These are phyloP conservation scores for Uronychia setigera DNA, from an alignment of 73 alveolate species.

Conservation along the genomic window DNA sequence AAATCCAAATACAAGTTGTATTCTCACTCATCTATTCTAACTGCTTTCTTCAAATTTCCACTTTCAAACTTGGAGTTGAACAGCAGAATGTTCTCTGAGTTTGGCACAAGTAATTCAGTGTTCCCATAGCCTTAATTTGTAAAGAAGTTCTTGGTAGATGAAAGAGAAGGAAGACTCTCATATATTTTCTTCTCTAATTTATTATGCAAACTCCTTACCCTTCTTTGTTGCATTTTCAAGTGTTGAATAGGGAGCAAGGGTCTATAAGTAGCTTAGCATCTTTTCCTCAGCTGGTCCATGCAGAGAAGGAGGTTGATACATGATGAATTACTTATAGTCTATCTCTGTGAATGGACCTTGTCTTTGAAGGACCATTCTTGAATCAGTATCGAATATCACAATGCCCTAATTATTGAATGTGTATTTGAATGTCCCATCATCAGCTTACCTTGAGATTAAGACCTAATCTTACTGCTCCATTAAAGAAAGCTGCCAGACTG, in stretches of 20 bases:
- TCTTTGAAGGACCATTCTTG: conserved; percentile 7
- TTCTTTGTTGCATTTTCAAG: conserved; percentile 25
- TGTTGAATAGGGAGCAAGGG: conserved; percentile 39
- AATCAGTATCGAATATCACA: conserved; percentile 3
- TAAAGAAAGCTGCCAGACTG: no score
- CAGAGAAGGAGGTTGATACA: neutral
- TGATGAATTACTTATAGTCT: conserved; percentile 5
- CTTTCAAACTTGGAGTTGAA: conserved; percentile 87
- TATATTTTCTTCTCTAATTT: conserved; percentile 12
- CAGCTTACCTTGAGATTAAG: neutral
- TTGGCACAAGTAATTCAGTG: no score
- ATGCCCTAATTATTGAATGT: no score
- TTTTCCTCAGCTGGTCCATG: neutral
- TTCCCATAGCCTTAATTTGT: conserved; percentile 6
- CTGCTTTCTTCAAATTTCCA: conserved; percentile 62
- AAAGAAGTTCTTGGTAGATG: neutral
- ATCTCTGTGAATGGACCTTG: conserved; percentile 31
- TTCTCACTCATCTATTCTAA: conserved; percentile 41
- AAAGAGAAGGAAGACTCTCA: conserved; percentile 18
- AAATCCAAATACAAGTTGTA: conserved; percentile 76
- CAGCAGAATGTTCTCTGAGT: conserved; percentile 30
- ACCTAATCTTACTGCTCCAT: no score
- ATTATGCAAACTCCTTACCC: neutral
- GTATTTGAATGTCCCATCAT: neutral
- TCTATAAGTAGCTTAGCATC: conserved; percentile 22